Base-by-base conservation (phyloP, 148 eudicot species). In the Nepenthes mirabilis region DNA sequence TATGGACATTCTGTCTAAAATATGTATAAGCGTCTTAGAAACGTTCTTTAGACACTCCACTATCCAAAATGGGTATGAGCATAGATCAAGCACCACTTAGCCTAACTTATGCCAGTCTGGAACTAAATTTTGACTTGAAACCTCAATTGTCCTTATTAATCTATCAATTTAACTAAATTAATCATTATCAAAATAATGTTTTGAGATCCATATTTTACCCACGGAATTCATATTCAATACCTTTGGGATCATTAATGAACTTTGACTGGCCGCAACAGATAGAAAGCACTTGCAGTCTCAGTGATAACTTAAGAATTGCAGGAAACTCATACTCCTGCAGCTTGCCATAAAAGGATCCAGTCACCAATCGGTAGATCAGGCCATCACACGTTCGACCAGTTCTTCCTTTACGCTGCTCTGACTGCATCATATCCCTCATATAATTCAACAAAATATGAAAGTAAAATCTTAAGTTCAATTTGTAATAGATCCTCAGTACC, bases 311-410 rank as follows among this genome's bases (percentile, higher is more conserved):
- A 50, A 81, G 76, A 65, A 91, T 85, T 33, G 96, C 74, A 23
- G 97, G 96, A 45, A 77, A 65, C 56, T 91, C 97, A 43, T 62
- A 78, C 10, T 76, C 90, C 52, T 72, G 73, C 57, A 91, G 71
- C 67, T 77, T 71, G 60, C 72, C 65, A 55, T 65, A 91, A 65
- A 91, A 91, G 6, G 90, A 77, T 57, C 88, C 70, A 14, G 95
- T 80, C 36, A 88, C 90, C 74, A 91, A 69, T 51, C 97, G 84
- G 75, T 81, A 91, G 32, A 83, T 68, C 68, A 77, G 77, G 34
- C 97, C 97, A 75, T 91, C 90, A 79, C 97, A 91, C 52, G 97
- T 88, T 50, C 97, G 84, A 55, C 97, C 94, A 61, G 97, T 91
- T 83, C 97, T 82, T 64, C 97, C 97, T 71, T 60, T 88, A 9